Evolutionary conservation across 306 rosid species (phyloP).

Genomic region (Quercus berberidifolia): DNA sequence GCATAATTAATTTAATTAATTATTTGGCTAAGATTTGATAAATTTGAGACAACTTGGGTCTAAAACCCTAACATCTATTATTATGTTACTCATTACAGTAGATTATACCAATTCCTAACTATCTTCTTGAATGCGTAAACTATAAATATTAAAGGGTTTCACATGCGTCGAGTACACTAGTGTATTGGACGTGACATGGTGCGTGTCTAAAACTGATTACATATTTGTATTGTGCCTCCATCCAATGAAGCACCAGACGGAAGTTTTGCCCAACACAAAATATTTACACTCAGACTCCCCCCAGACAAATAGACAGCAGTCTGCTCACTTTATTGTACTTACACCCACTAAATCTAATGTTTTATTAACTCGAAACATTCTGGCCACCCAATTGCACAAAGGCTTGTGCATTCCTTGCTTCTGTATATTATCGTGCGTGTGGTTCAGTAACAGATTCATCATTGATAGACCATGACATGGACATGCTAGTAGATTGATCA

Average conservation of each 20-base stretch:
- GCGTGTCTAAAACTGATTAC: no score
- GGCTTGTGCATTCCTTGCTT: neutral
- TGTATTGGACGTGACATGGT: no score
- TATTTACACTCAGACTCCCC: no score
- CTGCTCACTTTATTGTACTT: neutral
- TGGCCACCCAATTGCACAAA: neutral
- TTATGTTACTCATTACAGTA: no score
- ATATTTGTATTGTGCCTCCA: no score
- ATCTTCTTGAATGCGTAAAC: neutral
- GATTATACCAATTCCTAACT: neutral
- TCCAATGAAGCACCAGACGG: no score
- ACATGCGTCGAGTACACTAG: no score
- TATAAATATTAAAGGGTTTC: neutral
- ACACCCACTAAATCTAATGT: neutral
- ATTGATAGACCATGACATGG: neutral
- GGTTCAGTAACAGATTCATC: neutral
- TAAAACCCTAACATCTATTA: no score
- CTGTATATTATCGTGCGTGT: neutral
- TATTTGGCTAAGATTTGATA: no score
- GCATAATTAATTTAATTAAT: no score
- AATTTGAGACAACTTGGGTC: no score
- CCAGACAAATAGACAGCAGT: neutral
- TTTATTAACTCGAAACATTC: neutral
- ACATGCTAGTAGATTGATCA: neutral
- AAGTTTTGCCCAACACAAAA: no score